Base-by-base conservation (phyloP, 2,329 filamentous ascomycete species). In the Exophiala oligosperma region DNA sequence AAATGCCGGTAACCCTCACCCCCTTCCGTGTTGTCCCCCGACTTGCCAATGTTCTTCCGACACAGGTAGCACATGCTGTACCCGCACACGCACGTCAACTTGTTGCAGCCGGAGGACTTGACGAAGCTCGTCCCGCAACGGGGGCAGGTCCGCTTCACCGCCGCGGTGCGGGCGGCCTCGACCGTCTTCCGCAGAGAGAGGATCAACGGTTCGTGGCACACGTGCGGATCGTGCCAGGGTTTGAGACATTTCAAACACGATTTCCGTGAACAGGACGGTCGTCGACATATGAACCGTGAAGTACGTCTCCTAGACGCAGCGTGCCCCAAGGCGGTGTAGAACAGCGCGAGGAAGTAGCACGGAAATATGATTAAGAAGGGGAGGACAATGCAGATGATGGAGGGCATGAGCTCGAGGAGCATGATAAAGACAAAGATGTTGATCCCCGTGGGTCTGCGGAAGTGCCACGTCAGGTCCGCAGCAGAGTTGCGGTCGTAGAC, bases 11-110 rank as follows among this genome's bases (percentile, higher is more conserved):
- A 97, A 0, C 93, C 92, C 71, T 92, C 88, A 35, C 62, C 65
- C 3, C 62, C 64, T 49, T 67, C 65, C 2, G 44, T 29, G 41
- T 63, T 60, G 9, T 52, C 46, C 12, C 64, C 65, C 3, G 62
- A 57, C 47, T 66, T 66, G 47, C 65, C 65, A 40, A 67, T 67
- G 55, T 67, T 67, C 66, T 88, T 88, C 41, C 94, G 90, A 73
- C 94, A 99, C 48, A 97, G 85, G 70, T 99, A 99, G 73, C 94
- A 99, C 93, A 97, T 97, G 67, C 90, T 89, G 76, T 97, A 97
- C 7, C 94, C 94, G 74, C 94, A 99, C 14, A 92, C 87, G 71
- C 94, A 97, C 4, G 91, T 93, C 41, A 99, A 82, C 76, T 97
- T 97, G 79, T 99, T 99, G 82, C 94, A 99, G 68, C 94, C 94